Percentiles rank a stretch among this genome's conserved stretches.
Conservation (phyloP, 176 grass and related monocot genomes). For the Ampelocalamus luodianensis region DNA sequence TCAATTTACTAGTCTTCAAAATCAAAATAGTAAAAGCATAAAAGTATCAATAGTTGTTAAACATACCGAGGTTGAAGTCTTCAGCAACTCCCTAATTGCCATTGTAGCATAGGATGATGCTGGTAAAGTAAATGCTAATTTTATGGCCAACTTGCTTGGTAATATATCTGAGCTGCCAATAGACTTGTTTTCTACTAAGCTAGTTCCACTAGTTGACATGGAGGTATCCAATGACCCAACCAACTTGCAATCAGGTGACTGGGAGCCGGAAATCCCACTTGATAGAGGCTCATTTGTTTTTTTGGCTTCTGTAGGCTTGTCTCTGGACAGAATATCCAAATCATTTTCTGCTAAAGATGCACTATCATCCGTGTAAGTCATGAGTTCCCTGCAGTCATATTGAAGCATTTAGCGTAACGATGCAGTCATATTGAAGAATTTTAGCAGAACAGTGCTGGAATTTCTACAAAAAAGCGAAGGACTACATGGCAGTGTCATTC, state of each 20-base stretch:
- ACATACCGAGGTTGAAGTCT: constrained; percentile 81
- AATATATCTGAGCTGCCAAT: constrained; percentile 45
- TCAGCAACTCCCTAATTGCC: constrained; percentile 86
- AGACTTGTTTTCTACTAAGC: constrained; percentile 38
- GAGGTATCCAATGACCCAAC: constrained; percentile 41
- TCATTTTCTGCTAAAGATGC: constrained; percentile 78
- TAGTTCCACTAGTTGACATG: constrained; percentile 23
- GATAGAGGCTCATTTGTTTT: constrained; percentile 45
- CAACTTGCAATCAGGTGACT: constrained; percentile 43
- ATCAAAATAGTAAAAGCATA: constrained; percentile 3
- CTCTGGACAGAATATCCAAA: constrained; percentile 67
- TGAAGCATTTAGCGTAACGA: constrained; percentile 16
- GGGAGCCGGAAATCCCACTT: constrained; percentile 21
- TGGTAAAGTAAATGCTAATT: constrained; percentile 87
- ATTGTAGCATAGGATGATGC: constrained; percentile 93
- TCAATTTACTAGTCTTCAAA: background rate
- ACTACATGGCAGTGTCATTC: background rate
- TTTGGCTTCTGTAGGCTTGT: constrained; percentile 52
- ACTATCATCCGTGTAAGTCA: constrained; percentile 75
- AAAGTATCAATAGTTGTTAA: constrained; percentile 3
- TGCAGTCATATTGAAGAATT: constrained; percentile 45
- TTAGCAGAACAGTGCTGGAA: background rate
- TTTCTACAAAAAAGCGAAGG: background rate
- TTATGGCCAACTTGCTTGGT: constrained; percentile 69
- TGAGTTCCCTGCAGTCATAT: constrained; percentile 68